Evolutionary conservation across 2,329 filamentous ascomycete species (phyloP), one percentile per base, ranked within the genome.

Genomic region (Fusarium dlaminii): DNA sequence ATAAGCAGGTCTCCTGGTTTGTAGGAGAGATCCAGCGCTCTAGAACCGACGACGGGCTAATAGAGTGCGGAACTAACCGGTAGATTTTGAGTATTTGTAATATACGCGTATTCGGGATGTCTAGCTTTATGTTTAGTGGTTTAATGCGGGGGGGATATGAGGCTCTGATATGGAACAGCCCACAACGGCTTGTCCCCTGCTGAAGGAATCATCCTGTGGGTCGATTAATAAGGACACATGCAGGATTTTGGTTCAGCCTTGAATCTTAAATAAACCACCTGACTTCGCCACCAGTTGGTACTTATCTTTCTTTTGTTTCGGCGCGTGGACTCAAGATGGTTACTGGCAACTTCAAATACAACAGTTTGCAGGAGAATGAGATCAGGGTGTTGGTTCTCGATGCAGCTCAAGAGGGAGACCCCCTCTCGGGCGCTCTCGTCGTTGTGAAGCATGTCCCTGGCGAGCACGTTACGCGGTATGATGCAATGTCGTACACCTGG

Each of bases 401-500:
- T n/a, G 32, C 60, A 27, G 22, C 12, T 27, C 45, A 48, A 11
- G 51, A 57, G 29, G 29, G 42, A 36, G 51, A 63, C 13, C 29
- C 27, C 10, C 51, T 63, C 12, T 63, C 60, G 5, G 60, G 40
- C 13, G 42, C 51, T 29, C 51, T 63, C 18, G 17, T 63, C 51
- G 15, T 18, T n/a, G 42, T 57, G 5, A 48, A 57, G 42, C 51
- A 63, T 29, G 15, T 49, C 18, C 60, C 51, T 12, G 51, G 27
- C 34, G 34, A 57, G 18, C 42, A 42, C 8, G 9, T 63, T 11
- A 63, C 34, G 4, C 40, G 34, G 17, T 63, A 57, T 7, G 58
- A 66, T 6, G 58, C 49, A 24, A 48, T 66, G n/a, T 66, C 58
- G 20, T 63, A 66, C 30, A 43, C 30, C 18, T 66, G 49, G 58